Conservation (phyloP, 257 asterid species). For the Dorcoceras hygrometricum region DNA sequence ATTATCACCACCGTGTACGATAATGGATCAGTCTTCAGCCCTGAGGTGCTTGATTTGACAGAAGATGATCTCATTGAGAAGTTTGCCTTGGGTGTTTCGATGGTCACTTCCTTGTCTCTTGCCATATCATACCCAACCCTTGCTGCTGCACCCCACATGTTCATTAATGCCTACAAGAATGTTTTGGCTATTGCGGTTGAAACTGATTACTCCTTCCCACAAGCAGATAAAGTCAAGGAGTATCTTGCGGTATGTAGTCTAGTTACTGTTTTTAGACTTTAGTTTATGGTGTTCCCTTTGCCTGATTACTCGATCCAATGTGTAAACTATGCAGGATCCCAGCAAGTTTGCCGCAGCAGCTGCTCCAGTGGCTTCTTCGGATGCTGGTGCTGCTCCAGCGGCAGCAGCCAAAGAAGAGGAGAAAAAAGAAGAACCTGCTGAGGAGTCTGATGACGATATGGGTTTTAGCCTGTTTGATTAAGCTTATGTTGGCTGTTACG, state of each 20-base stretch:
- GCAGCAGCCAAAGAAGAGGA: constrained; percentile 57
- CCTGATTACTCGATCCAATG: no score
- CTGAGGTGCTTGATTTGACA: constrained; percentile 75
- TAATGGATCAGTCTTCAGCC: constrained; percentile 88
- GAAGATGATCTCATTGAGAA: constrained; percentile 80
- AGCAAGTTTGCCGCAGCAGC: constrained; percentile 6
- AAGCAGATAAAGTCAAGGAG: constrained; percentile 90
- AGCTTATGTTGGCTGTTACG: constrained; percentile 16
- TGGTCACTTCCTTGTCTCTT: constrained; percentile 65
- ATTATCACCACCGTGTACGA: constrained; percentile 65
- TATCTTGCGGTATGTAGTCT: constrained; percentile 55
- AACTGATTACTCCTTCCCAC: constrained; percentile 81
- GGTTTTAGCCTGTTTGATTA: constrained; percentile 80
- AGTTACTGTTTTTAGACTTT: no score
- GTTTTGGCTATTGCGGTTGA: constrained; percentile 69
- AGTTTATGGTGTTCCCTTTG: not conserved
- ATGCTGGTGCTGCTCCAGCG: constrained; percentile 40
- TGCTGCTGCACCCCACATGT: constrained; percentile 94
- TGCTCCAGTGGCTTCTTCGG: constrained; percentile 41
- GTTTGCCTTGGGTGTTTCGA: constrained; percentile 76
- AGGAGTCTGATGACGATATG: constrained; percentile 82
- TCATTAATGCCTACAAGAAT: constrained; percentile 80
- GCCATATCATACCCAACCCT: constrained; percentile 81
- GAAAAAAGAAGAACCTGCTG: constrained; percentile 68
- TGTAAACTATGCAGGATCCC: not conserved